These are phyloP conservation scores for Karstenula rhodostoma DNA, from an alignment of 2,329 filamentous ascomycete species.

Conservation along the genomic window DNA sequence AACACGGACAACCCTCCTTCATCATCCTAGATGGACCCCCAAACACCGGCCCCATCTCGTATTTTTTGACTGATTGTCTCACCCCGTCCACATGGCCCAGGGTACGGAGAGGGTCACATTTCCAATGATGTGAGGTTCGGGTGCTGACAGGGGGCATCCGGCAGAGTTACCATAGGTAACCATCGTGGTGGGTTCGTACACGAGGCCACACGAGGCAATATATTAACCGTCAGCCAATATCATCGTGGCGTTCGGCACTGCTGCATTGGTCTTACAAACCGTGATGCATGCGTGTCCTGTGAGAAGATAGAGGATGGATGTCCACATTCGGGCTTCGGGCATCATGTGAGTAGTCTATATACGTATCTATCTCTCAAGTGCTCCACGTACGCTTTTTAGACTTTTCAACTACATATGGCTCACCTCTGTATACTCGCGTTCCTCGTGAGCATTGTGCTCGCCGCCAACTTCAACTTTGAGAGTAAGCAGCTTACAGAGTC, in stretches of 20 bases:
- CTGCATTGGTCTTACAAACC: conserved; percentile 3
- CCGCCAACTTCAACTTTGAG: conserved; percentile 36
- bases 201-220: conserved; percentile 9
- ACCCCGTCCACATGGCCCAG: neutral
- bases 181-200: neutral
- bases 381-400: too few species aligned
- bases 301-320: neutral
- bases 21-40: neutral
- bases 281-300: neutral
- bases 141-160: neutral
- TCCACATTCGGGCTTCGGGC: neutral
- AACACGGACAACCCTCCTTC: conserved; percentile 1
- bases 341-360: neutral
- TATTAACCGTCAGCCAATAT: neutral
- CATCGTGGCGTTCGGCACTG: conserved; percentile 3
- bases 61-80: neutral
- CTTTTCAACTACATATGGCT: neutral
- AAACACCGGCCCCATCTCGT: conserved; percentile 1
- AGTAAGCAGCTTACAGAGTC: conserved; percentile 29
- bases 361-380: neutral
- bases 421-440: neutral
- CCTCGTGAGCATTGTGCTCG: neutral
- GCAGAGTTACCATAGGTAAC: neutral
- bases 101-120: neutral
- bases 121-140: neutral